Conservation (phyloP, 768 basidiomycete species). For the Mycena venus region DNA sequence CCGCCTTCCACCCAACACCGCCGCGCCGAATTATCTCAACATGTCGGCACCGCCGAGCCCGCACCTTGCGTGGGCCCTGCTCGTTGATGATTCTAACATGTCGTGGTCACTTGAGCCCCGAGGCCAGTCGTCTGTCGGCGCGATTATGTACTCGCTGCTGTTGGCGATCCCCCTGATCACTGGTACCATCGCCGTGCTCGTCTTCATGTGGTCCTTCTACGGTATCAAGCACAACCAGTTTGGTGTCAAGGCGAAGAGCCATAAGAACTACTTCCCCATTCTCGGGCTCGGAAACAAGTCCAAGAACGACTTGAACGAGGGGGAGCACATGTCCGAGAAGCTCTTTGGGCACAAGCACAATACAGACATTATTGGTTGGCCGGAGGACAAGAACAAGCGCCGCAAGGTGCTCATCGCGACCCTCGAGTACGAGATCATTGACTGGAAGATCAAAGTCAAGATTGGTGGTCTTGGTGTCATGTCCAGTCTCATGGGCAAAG, state of each 20-base stretch:
- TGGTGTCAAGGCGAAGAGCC: constrained; percentile 81
- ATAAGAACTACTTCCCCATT: constrained; percentile 91
- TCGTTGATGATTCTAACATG: constrained; percentile 83
- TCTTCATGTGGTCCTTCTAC: constrained; percentile 98
- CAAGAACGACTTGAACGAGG: constrained; percentile 78
- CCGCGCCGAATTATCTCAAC: constrained; percentile 90
- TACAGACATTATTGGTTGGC: constrained; percentile 94
- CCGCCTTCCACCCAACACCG: constrained; percentile 90
- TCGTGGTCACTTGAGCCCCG: constrained; percentile 86
- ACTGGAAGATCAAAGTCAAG: constrained; percentile 98
- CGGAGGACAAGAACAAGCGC: constrained; percentile 91
- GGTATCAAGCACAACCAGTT: constrained; percentile 95
- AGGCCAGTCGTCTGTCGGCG: constrained; percentile 84
- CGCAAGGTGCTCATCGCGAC: constrained; percentile 93
- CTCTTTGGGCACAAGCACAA: constrained; percentile 74
- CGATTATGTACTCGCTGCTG: constrained; percentile 90
- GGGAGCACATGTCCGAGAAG: constrained; percentile 76
- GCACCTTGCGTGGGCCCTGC: constrained; percentile 88
- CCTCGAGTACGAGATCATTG: constrained; percentile 95
- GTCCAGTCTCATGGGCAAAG: constrained; percentile 98
- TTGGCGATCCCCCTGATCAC: constrained; percentile 88
- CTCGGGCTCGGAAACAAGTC: constrained; percentile 80
- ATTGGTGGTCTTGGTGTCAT: constrained; percentile 98
- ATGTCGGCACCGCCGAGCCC: constrained; percentile 92
- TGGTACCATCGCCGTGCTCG: constrained; percentile 80